Evolutionary conservation across 2,329 filamentous ascomycete genomes (phyloP).

Genomic region (Tolypocladium paradoxum): DNA sequence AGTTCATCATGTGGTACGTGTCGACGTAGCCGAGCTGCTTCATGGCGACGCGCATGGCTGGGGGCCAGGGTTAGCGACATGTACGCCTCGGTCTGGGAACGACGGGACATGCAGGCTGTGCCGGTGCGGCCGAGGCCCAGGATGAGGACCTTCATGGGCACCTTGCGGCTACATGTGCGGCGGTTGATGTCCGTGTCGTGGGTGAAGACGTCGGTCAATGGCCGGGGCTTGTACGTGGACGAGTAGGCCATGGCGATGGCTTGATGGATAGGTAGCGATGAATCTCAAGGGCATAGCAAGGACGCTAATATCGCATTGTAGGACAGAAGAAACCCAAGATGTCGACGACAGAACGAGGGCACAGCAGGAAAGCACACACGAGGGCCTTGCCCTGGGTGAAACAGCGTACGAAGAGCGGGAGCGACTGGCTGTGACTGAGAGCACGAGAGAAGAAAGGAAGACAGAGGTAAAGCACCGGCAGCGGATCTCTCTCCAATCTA

Average conservation of each 20-base stretch:
- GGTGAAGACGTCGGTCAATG: conserved; percentile 51
- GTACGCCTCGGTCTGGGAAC: background rate
- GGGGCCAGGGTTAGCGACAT: background rate
- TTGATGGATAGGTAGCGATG: background rate
- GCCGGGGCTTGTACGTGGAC: conserved; percentile 20
- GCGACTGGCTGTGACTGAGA: background rate
- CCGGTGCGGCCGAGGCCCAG: conserved; percentile 61
- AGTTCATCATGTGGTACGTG: conserved; percentile 66
- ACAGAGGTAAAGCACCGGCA: background rate
- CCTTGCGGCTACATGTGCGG: conserved; percentile 50
- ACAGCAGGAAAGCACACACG: background rate
- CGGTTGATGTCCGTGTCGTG: conserved; percentile 58
- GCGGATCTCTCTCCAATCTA: background rate
- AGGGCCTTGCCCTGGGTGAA: background rate
- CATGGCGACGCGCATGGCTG: conserved; percentile 54
- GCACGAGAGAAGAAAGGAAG: background rate
- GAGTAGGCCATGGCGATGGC: conserved; percentile 16
- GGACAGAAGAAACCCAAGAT: background rate
- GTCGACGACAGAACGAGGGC: background rate
- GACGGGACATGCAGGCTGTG: conserved; percentile 48
- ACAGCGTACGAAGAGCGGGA: background rate
- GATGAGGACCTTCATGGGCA: conserved; percentile 63
- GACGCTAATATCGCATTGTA: background rate
- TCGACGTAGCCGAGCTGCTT: conserved; percentile 56
- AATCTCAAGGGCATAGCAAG: background rate